A percentile compares a stretch with the other conserved stretches of the same genome.
These are phyloP conservation scores for Colletotrichum costaricense DNA, from an alignment of 2,329 filamentous ascomycete species.

Conservation along the genomic window DNA sequence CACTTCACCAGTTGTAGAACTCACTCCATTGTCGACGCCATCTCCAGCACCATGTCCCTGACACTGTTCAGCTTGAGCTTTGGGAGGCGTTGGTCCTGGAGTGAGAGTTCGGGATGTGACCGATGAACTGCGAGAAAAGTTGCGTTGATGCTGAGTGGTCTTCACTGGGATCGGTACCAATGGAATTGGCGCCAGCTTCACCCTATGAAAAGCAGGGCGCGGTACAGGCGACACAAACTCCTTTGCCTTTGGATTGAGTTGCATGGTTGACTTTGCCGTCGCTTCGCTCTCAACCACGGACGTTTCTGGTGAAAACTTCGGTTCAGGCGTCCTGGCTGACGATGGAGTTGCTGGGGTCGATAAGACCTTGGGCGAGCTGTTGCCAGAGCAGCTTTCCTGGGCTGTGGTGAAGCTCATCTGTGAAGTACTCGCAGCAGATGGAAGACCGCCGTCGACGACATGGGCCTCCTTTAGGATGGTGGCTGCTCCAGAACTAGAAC, in stretches of 20 bases:
- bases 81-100: slow-evolving; percentile 9
- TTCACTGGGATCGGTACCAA: slow-evolving; percentile 23
- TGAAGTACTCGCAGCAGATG: slow-evolving; percentile 5
- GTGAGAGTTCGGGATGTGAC: slow-evolving; percentile 20
- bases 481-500: not conserved
- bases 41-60: not conserved
- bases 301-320: not conserved
- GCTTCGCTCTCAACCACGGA: not conserved
- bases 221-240: slow-evolving; percentile 13
- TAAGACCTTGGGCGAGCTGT: slow-evolving; percentile 4
- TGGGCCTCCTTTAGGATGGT: not conserved
- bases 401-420: slow-evolving; percentile 9
- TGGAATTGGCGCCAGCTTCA: slow-evolving; percentile 6
- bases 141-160: not conserved
- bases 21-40: not conserved
- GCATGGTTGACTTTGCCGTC: not conserved
- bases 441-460: not conserved
- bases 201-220: not conserved
- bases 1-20: not conserved
- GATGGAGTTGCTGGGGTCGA: slow-evolving; percentile 16
- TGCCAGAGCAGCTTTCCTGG: slow-evolving; percentile 2
- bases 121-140: slow-evolving; percentile 10
- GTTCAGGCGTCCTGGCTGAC: not conserved
- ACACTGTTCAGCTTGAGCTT: not conserved
- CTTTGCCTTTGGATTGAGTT: slow-evolving; percentile 21